Evolutionary conservation across 2,329 filamentous ascomycete species (phyloP).

Genomic region (Talaromyces sp.): DNA sequence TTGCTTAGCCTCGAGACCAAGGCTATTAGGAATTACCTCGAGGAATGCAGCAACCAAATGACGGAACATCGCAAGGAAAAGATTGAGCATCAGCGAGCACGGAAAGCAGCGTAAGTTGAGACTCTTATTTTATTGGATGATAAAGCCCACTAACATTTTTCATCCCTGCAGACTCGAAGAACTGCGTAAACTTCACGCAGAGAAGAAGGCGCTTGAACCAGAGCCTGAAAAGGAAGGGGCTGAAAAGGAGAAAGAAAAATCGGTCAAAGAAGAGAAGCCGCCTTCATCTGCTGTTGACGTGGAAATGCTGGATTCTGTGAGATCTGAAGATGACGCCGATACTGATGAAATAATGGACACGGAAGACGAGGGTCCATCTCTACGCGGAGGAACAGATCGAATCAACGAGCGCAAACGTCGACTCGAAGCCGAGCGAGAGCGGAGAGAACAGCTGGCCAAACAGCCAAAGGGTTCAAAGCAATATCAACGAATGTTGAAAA

Average conservation of each 20-base stretch:
- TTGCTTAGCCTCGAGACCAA: conserved; percentile 83
- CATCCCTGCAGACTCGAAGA: conserved; percentile 32
- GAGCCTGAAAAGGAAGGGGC: conserved; percentile 40
- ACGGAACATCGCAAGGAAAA: conserved; percentile 92
- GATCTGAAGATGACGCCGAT: conserved; percentile 8
- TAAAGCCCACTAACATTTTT: neutral
- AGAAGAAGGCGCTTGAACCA: conserved; percentile 43
- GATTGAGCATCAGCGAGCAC: conserved; percentile 81
- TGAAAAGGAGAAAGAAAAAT: conserved; percentile 28
- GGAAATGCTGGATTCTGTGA: conserved; percentile 6
- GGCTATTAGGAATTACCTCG: conserved; percentile 79
- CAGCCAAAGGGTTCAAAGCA: conserved; percentile 78
- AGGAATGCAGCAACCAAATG: conserved; percentile 90
- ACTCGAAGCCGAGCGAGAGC: conserved; percentile 64
- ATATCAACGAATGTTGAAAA: conserved; percentile 79
- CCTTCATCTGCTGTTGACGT: neutral
- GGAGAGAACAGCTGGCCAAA: conserved; percentile 60
- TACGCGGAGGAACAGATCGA: conserved; percentile 61
- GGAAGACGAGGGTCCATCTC: conserved; percentile 62
- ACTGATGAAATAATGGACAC: conserved; percentile 58
- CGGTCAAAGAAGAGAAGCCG: conserved; percentile 6
- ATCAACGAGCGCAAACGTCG: conserved; percentile 73
- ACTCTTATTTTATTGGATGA: neutral
- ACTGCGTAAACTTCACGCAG: conserved; percentile 42
- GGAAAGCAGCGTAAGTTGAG: conserved; percentile 54